A percentile compares a stretch with the other conserved stretches of the same genome.
phyloP scores from a whole-genome alignment of 2,329 filamentous ascomycete genomes.

The Lasiodiplodia theobromae region DNA sequence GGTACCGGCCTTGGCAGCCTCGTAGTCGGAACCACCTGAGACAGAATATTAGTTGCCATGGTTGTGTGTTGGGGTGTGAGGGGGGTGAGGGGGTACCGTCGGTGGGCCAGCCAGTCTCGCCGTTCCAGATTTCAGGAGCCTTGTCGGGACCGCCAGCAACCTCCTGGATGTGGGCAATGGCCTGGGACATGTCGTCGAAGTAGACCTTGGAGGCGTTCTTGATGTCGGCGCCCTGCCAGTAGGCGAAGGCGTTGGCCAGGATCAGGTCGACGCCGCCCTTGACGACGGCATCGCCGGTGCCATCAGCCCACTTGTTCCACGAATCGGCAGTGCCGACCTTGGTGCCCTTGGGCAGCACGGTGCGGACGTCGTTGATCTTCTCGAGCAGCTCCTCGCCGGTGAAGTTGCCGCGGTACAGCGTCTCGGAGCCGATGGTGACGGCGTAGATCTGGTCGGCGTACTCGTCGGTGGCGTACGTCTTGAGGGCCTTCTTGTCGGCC shows the following conservation, averaged over 20 bases:
- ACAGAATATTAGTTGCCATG: slow-evolving; percentile 31
- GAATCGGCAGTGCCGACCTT: slow-evolving; percentile 73
- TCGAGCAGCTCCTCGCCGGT: slow-evolving; percentile 65
- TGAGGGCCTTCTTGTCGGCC: slow-evolving; percentile 66
- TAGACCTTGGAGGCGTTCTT: slow-evolving; percentile 67
- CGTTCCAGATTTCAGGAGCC: slow-evolving; percentile 69
- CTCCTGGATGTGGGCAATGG: slow-evolving; percentile 67
- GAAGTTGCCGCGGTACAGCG: slow-evolving; percentile 73
- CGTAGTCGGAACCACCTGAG: slow-evolving; percentile 66
- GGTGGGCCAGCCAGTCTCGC: slow-evolving; percentile 73
- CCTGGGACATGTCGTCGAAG: slow-evolving; percentile 72
- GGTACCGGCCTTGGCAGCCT: slow-evolving; percentile 65
- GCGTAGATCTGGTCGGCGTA: slow-evolving; percentile 68
- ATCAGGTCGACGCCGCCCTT: slow-evolving; percentile 66
- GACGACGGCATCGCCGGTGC: slow-evolving; percentile 70
- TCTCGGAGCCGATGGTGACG: slow-evolving; percentile 75
- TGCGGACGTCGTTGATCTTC: slow-evolving; percentile 69
- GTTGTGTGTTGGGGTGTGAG: background rate
- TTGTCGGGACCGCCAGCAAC: slow-evolving; percentile 61
- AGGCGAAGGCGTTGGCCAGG: slow-evolving; percentile 73
- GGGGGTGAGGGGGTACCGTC: slow-evolving; percentile 43
- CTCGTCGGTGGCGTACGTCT: slow-evolving; percentile 53
- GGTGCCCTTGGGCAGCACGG: slow-evolving; percentile 55
- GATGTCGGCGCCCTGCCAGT: slow-evolving; percentile 71
- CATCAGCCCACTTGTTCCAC: slow-evolving; percentile 76